Base-by-base conservation (phyloP, 73 alveolate genomes). In the Paramecium pentaurelia region DNA sequence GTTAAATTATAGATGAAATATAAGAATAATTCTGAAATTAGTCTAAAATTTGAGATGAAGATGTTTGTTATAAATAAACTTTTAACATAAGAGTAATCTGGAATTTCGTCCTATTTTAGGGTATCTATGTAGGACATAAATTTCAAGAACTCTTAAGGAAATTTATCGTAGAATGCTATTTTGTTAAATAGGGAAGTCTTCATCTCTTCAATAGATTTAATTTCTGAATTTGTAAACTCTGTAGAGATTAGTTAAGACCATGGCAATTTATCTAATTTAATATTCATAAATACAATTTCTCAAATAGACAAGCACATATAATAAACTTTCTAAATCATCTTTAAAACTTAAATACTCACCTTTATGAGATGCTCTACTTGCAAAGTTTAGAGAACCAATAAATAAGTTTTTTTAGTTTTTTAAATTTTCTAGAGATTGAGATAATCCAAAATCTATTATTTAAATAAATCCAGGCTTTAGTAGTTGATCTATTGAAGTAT, bases 281-380 rank as follows among this genome's bases (percentile, higher is more conserved):
- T 1, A 30, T 18, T 2, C 1, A 54, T n/a, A 54, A 30, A 11
- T 64, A 7, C 98, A 96, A 18, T 90, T 77, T 27, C 92, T 88
- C 58, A 96, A 86, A 92, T 96, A 96, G 16, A 94, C 93, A 37
- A 96, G 34, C 1, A 93, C 95, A 90, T 94, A 96, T 0, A 95
- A 95, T 28, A 94, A 40, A 47, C 95, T 71, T 64, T 96, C 98
- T 28, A 96, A 93, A 90, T 96, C 97, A 93, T 96, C 98, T 25
- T 34, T 64, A 64, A 3, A 64, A 10, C 83, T 51, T 64, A 27
- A 27, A 4, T 30, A 27, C 3, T 64, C 49, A 3, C 83, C 83
- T 34, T 64, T 28, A 5, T 64, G 51, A 8, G 51, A 64, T 11
- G 22, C 45, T 64, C 83, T 2, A 9, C 83, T 27, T 7, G 83